Evolutionary conservation across 2,329 filamentous ascomycete species (phyloP).

Genomic region (Mollisiaceae sp.): DNA sequence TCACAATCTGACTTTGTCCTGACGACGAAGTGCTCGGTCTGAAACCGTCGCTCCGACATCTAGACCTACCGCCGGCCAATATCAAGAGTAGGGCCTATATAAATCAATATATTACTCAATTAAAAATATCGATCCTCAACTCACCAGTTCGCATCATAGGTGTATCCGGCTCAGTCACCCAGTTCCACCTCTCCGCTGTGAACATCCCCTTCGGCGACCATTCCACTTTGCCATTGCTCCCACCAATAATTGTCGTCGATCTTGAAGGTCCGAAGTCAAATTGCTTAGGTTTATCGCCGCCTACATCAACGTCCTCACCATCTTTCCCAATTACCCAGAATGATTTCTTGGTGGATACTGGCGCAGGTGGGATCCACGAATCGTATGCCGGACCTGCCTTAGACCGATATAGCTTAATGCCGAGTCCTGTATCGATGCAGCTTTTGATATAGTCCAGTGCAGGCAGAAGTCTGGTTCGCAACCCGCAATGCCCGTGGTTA

Average conservation of each 20-base stretch:
- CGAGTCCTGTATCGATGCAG: constrained; percentile 51
- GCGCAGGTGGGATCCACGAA: constrained; percentile 31
- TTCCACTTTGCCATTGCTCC: constrained; percentile 55
- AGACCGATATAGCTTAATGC: constrained; percentile 33
- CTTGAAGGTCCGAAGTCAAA: constrained; percentile 54
- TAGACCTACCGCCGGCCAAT: constrained; percentile 1
- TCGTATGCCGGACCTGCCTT: constrained; percentile 36
- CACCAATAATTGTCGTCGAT: constrained; percentile 56
- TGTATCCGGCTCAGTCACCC: constrained; percentile 47
- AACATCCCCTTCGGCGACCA: constrained; percentile 59
- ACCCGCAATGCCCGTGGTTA: constrained; percentile 75
- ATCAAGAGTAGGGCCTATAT: constrained; percentile 2
- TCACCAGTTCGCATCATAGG: constrained; percentile 16
- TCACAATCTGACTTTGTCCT: not conserved
- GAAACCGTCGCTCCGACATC: not conserved
- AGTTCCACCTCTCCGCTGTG: constrained; percentile 62
- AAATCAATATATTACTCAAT: not conserved
- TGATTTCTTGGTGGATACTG: constrained; percentile 19
- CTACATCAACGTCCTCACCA: constrained; percentile 29
- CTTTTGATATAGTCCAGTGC: constrained; percentile 67
- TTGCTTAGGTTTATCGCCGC: constrained; percentile 21
- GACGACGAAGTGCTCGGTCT: not conserved
- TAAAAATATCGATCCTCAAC: not conserved
- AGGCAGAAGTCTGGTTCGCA: constrained; percentile 68
- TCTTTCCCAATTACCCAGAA: constrained; percentile 33